These are phyloP conservation scores for Boletus coccyginus DNA, from an alignment of 768 basidiomycete genomes.

Conservation along the genomic window DNA sequence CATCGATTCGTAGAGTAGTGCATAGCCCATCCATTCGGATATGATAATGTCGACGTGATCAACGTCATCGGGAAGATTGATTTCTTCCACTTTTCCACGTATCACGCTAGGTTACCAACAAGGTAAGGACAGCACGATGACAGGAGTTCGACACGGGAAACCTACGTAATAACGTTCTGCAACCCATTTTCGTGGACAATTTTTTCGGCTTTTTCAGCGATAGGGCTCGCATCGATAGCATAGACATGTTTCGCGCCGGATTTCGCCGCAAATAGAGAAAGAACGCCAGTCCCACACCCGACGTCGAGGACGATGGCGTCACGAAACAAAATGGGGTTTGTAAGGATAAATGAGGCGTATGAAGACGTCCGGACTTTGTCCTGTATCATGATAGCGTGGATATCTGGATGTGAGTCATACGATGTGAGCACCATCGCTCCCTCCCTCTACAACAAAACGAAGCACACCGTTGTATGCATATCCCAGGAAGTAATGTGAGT, in stretches of 20 bases:
- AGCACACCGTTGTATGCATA: slow-evolving; percentile 80
- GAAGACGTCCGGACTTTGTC: slow-evolving; percentile 92
- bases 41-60: slow-evolving; percentile 90
- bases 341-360: slow-evolving; percentile 88
- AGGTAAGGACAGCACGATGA: slow-evolving; percentile 7
- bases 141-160: slow-evolving; percentile 7
- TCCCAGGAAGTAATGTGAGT: slow-evolving; percentile 90
- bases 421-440: background rate
- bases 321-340: slow-evolving; percentile 75
- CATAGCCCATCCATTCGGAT: slow-evolving; percentile 98
- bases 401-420: slow-evolving; percentile 48
- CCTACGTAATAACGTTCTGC: slow-evolving; percentile 65
- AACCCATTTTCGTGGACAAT: slow-evolving; percentile 78
- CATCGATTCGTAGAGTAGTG: slow-evolving; percentile 94
- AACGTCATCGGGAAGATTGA: slow-evolving; percentile 67
- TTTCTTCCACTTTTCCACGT: slow-evolving; percentile 87
- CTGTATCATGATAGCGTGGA: slow-evolving; percentile 95
- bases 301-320: slow-evolving; percentile 91
- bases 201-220: slow-evolving; percentile 71
- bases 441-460: background rate
- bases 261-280: slow-evolving; percentile 86
- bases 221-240: slow-evolving; percentile 87
- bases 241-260: slow-evolving; percentile 89
- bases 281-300: slow-evolving; percentile 93
- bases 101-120: slow-evolving; percentile 54